Conservation (phyloP, 345 rosid species). For the Pistacia integerrima region DNA sequence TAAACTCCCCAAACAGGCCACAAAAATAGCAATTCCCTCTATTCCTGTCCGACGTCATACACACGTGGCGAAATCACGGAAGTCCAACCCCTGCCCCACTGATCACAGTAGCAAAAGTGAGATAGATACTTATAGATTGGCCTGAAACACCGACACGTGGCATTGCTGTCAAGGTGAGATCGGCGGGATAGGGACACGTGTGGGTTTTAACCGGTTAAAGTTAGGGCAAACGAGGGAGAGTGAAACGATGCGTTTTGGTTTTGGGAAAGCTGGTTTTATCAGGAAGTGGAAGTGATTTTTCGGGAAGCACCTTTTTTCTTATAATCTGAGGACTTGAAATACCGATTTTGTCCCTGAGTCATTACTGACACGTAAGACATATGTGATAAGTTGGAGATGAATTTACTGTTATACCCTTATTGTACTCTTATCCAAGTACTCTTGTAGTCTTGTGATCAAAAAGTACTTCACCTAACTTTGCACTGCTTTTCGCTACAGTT, state of each 20-base stretch:
- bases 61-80: neutral
- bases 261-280: neutral
- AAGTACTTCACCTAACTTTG: neutral
- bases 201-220: constrained; percentile 6
- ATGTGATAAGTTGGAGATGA: neutral
- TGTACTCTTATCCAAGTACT: neutral
- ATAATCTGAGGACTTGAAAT: neutral
- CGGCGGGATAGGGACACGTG: neutral
- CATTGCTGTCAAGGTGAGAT: neutral
- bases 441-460: no score
- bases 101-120: neutral
- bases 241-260: neutral
- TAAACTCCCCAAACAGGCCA: neutral
- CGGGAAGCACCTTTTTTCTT: neutral
- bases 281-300: neutral
- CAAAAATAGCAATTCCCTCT: neutral
- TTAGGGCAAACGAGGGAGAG: constrained; percentile 1
- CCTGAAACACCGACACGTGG: neutral
- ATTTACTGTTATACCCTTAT: neutral
- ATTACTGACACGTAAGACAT: neutral
- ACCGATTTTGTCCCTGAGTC: neutral
- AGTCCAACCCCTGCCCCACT: neutral
- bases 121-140: neutral
- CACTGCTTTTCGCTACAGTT: neutral
- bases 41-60: neutral